A percentile compares a stretch with the other conserved stretches of the same genome.
Conservation (phyloP, 2,329 filamentous ascomycete genomes). For the Chaetomium olivaceum region DNA sequence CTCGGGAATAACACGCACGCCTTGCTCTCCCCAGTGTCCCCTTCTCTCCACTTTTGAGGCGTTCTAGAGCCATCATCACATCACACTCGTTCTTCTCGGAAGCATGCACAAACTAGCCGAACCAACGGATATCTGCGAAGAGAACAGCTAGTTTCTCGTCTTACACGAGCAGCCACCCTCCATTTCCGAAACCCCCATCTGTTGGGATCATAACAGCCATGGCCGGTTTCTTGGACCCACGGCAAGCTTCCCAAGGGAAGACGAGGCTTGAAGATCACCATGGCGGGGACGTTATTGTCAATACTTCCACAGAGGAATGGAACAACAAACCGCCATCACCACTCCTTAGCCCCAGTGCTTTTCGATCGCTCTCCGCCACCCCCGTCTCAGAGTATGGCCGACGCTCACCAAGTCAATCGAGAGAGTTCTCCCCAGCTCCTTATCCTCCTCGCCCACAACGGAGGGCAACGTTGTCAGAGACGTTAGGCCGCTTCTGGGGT, state of each 20-base stretch:
- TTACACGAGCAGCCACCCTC: not conserved
- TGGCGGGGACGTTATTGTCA: conserved; percentile 33
- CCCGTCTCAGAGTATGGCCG: conserved; percentile 42
- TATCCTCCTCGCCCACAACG: conserved; percentile 29
- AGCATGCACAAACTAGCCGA: no score
- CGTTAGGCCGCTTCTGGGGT: conserved; percentile 52
- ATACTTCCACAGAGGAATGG: conserved; percentile 33
- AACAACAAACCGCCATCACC: conserved; percentile 32
- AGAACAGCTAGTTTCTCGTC: not conserved
- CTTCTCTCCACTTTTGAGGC: conserved; percentile 24
- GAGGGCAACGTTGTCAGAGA: conserved; percentile 19
- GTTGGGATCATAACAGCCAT: conserved; percentile 19
- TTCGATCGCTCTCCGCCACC: conserved; percentile 45
- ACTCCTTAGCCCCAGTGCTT: conserved; percentile 37
- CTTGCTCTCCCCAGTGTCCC: conserved; percentile 14
- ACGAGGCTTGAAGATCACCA: conserved; percentile 30
- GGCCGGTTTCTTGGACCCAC: conserved; percentile 32
- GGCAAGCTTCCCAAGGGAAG: conserved; percentile 32
- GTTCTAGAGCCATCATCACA: not conserved
- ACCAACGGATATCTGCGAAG: not conserved
- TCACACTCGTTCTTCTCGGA: not conserved
- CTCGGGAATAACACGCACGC: conserved; percentile 23
- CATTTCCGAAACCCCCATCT: not conserved
- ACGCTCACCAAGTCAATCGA: conserved; percentile 31
- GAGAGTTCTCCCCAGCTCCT: conserved; percentile 20